Evolutionary conservation across 208 protist genomes (phyloP), one percentile per base, ranked within the genome.

Genomic region (Trypanosoma caninum): DNA sequence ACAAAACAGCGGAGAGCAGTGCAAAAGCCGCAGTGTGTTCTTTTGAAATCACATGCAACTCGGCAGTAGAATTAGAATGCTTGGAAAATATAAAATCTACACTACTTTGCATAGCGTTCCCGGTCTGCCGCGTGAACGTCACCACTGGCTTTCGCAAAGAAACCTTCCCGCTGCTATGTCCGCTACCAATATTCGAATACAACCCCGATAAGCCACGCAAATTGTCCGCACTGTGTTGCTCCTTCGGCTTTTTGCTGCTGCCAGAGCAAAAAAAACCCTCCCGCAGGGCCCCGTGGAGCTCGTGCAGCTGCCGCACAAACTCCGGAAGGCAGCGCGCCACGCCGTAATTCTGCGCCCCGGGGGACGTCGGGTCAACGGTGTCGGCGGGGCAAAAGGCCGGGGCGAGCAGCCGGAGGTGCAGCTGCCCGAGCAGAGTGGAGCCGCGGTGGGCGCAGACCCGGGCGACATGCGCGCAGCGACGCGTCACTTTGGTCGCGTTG

Each of bases 11-110:
- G 27, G 74, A 72, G 3, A 38, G 67, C 65, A 94, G 70, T 5
- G 78, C 66, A 3, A 56, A 59, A 18, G 74, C 59, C 18, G 75
- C 55, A 10, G 38, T 40, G 6, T 77, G 68, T 47, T 76, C 71
- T 5, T 34, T 20, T 33, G 87, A 82, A 57, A 67, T 47, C 13
- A 79, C 87, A 22, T 42, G 71, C 46, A 87, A 69, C 56, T 54
- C 30, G 22, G 69, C 54, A 23, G 61, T 63, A 14, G 61, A 56
- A 58, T 80, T 65, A 9, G 78, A 59, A 14, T 64, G 48, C 27
- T 59, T 64, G 16, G 68, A 68, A 70, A 93, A 87, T 31, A 93
- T 89, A 58, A 69, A 77, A 27, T 84, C 76, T 18, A 93, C 82
- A 59, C 70, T 87, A 42, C 53, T 71, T 65, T 93, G 86, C 58